phyloP scores from a whole-genome alignment of 768 basidiomycete genomes.

The Pulveroboletus sp. region DNA sequence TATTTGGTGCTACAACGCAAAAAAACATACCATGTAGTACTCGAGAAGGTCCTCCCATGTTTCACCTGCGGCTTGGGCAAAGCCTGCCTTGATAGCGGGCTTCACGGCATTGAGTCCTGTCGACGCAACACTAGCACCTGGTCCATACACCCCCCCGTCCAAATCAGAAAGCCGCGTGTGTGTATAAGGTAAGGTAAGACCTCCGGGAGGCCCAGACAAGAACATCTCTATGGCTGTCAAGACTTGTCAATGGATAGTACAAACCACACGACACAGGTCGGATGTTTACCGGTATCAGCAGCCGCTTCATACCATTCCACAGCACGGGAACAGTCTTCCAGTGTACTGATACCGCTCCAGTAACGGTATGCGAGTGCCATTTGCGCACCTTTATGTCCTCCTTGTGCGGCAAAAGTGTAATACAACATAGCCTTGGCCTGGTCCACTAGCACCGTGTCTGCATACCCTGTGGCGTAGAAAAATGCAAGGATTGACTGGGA shows the following conservation, averaged over 20 bases:
- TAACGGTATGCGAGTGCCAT: constrained; percentile 93
- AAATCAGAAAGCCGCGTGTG: constrained; percentile 84
- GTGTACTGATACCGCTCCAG: constrained; percentile 92
- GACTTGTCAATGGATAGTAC: neutral
- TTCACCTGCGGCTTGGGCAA: constrained; percentile 82
- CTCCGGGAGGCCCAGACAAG: constrained; percentile 85
- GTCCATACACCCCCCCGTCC: constrained; percentile 89
- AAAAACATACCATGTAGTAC: constrained; percentile 69
- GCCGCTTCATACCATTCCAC: constrained; percentile 87
- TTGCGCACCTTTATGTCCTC: constrained; percentile 80
- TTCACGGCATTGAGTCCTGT: constrained; percentile 69
- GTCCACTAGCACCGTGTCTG: constrained; percentile 53
- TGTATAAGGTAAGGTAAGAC: constrained; percentile 77
- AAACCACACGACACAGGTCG: constrained; percentile 21
- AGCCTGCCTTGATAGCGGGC: constrained; percentile 78
- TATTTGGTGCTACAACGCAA: neutral
- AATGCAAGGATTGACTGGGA: constrained; percentile 86
- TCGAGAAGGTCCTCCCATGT: constrained; percentile 92
- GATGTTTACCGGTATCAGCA: constrained; percentile 67
- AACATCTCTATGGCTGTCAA: constrained; percentile 72
- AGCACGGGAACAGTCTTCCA: constrained; percentile 80
- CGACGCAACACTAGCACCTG: constrained; percentile 90
- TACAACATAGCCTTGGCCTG: constrained; percentile 85
- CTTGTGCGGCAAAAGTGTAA: constrained; percentile 90
- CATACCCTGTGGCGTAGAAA: constrained; percentile 85